Conservation (phyloP, 495 filamentous ascomycete genomes). For the Daldinia grandis region DNA sequence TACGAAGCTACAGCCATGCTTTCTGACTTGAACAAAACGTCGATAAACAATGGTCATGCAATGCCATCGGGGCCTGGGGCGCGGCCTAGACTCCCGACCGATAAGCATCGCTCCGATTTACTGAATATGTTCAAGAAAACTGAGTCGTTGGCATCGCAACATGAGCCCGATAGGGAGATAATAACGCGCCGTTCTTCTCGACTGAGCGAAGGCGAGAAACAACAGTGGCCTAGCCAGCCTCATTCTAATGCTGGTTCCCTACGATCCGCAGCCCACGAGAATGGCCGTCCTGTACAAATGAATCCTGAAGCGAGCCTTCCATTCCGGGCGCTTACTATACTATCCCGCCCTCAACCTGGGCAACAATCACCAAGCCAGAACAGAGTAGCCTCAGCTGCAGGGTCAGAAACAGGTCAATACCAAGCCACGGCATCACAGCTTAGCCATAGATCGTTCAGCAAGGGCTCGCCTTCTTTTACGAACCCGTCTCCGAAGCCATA, state of each 20-base stretch:
- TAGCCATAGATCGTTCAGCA: conserved; percentile 31
- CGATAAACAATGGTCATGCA: conserved; percentile 18
- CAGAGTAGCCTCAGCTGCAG: conserved; percentile 13
- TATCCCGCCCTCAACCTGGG: conserved; percentile 45
- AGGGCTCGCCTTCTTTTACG: conserved; percentile 27
- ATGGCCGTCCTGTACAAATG: conserved; percentile 45
- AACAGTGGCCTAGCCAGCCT: conserved; percentile 18
- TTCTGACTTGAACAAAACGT: conserved; percentile 5
- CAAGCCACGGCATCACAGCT: conserved; percentile 26
- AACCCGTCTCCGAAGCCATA: conserved; percentile 35
- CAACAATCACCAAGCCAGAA: conserved; percentile 31
- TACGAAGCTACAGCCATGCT: conserved; percentile 27
- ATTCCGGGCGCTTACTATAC: conserved; percentile 52
- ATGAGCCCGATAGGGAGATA: conserved; percentile 32
- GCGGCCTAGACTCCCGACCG: conserved; percentile 46
- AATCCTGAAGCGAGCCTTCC: conserved; percentile 54
- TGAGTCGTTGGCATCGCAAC: conserved; percentile 26
- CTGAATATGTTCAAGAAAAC: conserved; percentile 60
- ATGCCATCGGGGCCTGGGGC: conserved; percentile 12
- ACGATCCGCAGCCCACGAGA: conserved; percentile 40
- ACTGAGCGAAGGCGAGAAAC: conserved; percentile 19
- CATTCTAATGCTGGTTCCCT: conserved; percentile 42
- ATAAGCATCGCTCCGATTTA: conserved; percentile 55
- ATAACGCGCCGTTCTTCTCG: conserved; percentile 18
- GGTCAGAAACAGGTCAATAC: conserved; percentile 15